phyloP scores from a whole-genome alignment of 2,329 filamentous ascomycete genomes.

The Colletotrichum graminicola region DNA sequence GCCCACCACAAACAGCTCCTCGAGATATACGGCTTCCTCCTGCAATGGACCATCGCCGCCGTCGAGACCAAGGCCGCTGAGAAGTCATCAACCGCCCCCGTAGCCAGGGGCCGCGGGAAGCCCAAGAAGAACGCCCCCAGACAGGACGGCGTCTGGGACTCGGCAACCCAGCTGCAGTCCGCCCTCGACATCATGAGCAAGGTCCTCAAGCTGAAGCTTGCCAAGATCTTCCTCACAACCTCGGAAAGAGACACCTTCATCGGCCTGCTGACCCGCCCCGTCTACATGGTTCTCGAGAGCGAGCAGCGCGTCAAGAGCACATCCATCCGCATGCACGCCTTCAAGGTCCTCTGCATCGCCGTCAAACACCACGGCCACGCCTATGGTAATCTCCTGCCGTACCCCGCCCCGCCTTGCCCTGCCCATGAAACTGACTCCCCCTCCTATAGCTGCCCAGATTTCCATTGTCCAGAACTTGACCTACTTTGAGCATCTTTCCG shows the following conservation, averaged over 20 bases:
- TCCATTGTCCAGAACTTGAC: constrained; percentile 97
- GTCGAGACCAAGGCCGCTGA: constrained; percentile 94
- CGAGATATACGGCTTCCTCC: constrained; percentile 92
- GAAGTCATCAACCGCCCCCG: constrained; percentile 80
- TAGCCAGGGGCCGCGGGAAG: constrained; percentile 79
- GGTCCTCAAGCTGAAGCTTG: constrained; percentile 90
- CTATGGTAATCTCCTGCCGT: constrained; percentile 73
- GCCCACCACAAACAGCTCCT: constrained; percentile 90
- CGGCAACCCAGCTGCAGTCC: constrained; percentile 85
- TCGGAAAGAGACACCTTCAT: constrained; percentile 97
- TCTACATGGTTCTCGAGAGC: constrained; percentile 94
- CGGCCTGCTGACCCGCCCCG: constrained; percentile 88
- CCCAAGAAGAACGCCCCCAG: constrained; percentile 79
- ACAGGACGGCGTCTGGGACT: constrained; percentile 89
- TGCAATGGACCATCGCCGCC: constrained; percentile 96
- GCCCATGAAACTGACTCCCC: constrained; percentile 46
- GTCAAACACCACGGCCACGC: constrained; percentile 98
- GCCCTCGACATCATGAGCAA: constrained; percentile 96
- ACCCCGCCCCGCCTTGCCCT: neutral
- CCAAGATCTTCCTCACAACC: constrained; percentile 94
- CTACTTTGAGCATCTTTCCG: constrained; percentile 98
- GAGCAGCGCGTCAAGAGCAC: constrained; percentile 92
- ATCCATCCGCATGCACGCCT: constrained; percentile 93
- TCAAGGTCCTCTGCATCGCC: constrained; percentile 95
- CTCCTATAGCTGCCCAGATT: constrained; percentile 83